Base-by-base conservation (phyloP, 1,139 yeast species). In the Geotrichum restrictum region DNA sequence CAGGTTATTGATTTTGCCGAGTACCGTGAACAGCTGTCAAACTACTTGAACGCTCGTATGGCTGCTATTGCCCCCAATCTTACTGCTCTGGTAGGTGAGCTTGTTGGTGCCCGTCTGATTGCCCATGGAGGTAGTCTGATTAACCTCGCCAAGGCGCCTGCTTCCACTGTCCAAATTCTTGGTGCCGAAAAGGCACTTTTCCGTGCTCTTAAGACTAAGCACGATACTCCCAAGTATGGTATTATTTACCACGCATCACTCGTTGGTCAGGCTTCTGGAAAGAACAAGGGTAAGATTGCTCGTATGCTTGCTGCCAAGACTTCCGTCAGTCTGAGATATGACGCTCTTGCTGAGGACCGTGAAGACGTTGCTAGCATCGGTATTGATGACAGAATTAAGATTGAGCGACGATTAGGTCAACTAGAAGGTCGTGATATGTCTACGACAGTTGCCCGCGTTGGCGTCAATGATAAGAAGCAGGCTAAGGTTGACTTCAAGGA, bases 171-270 rank as follows among this genome's bases (percentile, higher is more conserved):
- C 55, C 98, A 93, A 78, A 93, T 93, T 63, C 80, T 93, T 67
- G 98, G 98, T 74, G 98, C 98, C 63, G 98, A 93, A 76, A 93
- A 93, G 82, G 98, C 98, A 49, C 79, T 93, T 62, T 93, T 93
- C 81, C 85, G 98, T 77, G 98, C 98, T 58, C 82, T 93, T 69
- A 93, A 93, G 78, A 94, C 99, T 57, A 93, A 93, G 76, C 96
- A 91, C 69, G 95, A 93, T 72, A 94, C 99, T 61, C 99, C 99
- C 69, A 93, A 94, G 75, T 93, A 93, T 70, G 98, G 99, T 75
- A 80, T 93, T 67, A 80, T 93, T 62, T 93, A 93, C 79, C 98
- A 94, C 70, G 95, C 98, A 49, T 89, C 98, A 42, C 80, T 93
- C 65, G 94, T 94, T 66, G 98, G 98, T 64, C 95, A 88, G 75